A percentile compares a stretch with the other conserved stretches of the same genome.
phyloP scores from a whole-genome alignment of 805 yeast species.

The Huiozyma sinensis region DNA sequence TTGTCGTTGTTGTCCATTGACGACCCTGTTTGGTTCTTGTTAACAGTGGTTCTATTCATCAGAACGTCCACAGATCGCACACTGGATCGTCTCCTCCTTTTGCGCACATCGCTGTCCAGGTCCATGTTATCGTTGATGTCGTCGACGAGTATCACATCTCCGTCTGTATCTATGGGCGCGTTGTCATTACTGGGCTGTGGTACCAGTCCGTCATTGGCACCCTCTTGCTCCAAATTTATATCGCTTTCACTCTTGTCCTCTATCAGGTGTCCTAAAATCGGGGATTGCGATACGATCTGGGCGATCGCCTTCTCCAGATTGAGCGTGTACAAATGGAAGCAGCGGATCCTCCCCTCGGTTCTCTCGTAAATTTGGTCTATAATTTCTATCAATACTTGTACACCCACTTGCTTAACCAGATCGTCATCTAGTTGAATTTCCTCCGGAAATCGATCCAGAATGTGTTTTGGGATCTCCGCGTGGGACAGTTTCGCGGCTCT shows the following conservation, averaged over 20 bases:
- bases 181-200: slow-evolving; percentile 13
- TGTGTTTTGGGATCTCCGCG: slow-evolving; percentile 60
- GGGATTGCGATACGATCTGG: slow-evolving; percentile 58
- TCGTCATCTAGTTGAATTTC: slow-evolving; percentile 60
- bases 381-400: slow-evolving; percentile 56
- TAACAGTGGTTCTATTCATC: slow-evolving; percentile 31
- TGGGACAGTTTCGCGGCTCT: slow-evolving; percentile 85
- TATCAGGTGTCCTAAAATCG: slow-evolving; percentile 40
- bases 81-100: slow-evolving; percentile 27
- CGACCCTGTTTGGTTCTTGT: slow-evolving; percentile 13
- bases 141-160: slow-evolving; percentile 25
- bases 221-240: neutral
- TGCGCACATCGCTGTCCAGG: slow-evolving; percentile 8
- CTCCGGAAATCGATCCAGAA: slow-evolving; percentile 45
- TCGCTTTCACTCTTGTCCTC: slow-evolving; percentile 20
- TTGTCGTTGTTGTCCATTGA: slow-evolving; percentile 15
- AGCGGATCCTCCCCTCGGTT: slow-evolving; percentile 52
- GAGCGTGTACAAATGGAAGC: slow-evolving; percentile 87
- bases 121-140: slow-evolving; percentile 6
- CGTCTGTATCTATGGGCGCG: slow-evolving; percentile 21
- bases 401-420: slow-evolving; percentile 71
- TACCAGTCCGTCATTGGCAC: neutral
- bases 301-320: slow-evolving; percentile 91
- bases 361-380: slow-evolving; percentile 44
- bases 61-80: slow-evolving; percentile 23